Evolutionary conservation across 805 yeast species (phyloP).

Genomic region (Candida mattraensis): DNA sequence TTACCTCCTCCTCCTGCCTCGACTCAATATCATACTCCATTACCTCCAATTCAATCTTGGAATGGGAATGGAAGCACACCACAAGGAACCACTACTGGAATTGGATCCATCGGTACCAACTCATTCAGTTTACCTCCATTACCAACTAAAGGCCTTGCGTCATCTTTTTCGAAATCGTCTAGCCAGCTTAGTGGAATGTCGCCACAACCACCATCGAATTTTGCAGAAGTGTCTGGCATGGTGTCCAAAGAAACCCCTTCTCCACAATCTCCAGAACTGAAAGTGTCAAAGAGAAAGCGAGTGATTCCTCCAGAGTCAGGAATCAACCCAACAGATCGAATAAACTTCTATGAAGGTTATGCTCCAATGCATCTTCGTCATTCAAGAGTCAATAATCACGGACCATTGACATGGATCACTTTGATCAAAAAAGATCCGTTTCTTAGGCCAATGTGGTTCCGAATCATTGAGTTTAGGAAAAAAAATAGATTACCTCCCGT

Average conservation of each 20-base stretch:
- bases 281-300: background rate
- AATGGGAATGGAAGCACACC: constrained; percentile 1
- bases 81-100: background rate
- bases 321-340: constrained; percentile 33
- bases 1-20: constrained; percentile 15
- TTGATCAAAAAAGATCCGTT: constrained; percentile 47
- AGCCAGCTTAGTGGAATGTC: too few species aligned
- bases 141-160: too few species aligned
- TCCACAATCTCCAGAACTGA: background rate
- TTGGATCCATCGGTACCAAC: background rate
- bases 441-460: constrained; percentile 36
- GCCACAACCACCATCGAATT: too few species aligned
- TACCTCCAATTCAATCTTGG: constrained; percentile 27
- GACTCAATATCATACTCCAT: constrained; percentile 12
- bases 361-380: constrained; percentile 42
- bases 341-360: constrained; percentile 44
- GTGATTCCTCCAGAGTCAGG: constrained; percentile 10
- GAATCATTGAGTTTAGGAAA: constrained; percentile 23
- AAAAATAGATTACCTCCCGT: constrained; percentile 13
- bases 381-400: constrained; percentile 45
- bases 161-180: too few species aligned
- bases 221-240: too few species aligned
- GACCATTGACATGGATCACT: constrained; percentile 53
- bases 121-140: constrained; percentile 11
- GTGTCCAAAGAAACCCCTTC: too few species aligned